phyloP scores from a whole-genome alignment of 2,329 filamentous ascomycete species.

The Fusarium agapanthi region DNA sequence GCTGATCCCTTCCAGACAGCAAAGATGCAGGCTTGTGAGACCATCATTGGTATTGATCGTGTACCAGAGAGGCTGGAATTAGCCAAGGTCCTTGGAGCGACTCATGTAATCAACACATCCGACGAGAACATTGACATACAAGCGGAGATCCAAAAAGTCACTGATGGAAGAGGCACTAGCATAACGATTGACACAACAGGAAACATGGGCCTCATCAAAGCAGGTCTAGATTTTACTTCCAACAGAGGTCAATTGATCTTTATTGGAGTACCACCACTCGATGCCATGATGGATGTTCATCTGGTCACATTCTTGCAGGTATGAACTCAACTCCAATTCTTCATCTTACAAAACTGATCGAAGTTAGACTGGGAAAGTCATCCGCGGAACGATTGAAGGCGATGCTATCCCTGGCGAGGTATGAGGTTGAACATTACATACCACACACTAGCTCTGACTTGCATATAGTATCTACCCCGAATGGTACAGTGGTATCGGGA shows the following conservation, averaged over 20 bases:
- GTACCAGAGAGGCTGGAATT: not conserved
- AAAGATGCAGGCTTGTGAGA: not conserved
- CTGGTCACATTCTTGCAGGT: not conserved
- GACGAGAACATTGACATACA: not conserved
- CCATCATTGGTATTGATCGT: not conserved
- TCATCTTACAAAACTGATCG: not conserved
- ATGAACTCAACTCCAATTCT: accelerated
- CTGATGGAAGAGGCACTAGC: not conserved
- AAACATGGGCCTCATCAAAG: not conserved
- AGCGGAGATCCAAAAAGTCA: not conserved
- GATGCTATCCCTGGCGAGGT: not conserved
- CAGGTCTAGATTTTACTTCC: not conserved
- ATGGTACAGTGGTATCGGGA: slow-evolving; percentile 7
- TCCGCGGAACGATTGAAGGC: not conserved
- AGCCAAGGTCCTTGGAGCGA: not conserved
- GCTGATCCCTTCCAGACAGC: not conserved
- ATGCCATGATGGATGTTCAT: not conserved
- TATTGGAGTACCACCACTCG: not conserved
- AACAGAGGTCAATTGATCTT: not conserved
- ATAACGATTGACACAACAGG: slow-evolving; percentile 3
- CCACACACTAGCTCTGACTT: not conserved
- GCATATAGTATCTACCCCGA: not conserved
- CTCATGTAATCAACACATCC: not conserved
- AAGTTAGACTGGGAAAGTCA: not conserved
- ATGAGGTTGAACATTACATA: not conserved